These are phyloP conservation scores for Meira nashicola DNA, from an alignment of 1,284 basidiomycete genomes.

Conservation along the genomic window DNA sequence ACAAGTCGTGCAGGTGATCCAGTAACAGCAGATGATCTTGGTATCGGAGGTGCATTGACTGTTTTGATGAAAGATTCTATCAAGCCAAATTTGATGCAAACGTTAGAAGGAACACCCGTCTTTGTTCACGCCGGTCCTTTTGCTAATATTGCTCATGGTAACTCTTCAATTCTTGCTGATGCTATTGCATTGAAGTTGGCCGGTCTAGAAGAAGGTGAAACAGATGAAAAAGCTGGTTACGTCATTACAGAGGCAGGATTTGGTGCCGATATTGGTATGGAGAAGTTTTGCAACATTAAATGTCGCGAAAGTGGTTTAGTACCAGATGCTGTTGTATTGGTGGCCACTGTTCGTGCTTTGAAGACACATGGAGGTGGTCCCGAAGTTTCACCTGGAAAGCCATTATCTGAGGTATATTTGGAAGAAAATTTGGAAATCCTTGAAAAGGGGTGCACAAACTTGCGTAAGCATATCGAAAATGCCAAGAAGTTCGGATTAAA, in stretches of 20 bases:
- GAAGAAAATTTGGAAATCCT: constrained; percentile 88
- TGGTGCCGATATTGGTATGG: constrained; percentile 86
- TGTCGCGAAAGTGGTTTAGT: constrained; percentile 86
- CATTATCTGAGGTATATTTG: constrained; percentile 86
- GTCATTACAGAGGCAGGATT: constrained; percentile 98
- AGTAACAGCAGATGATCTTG: constrained; percentile 93
- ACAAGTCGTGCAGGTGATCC: constrained; percentile 85
- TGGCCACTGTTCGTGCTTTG: constrained; percentile 91
- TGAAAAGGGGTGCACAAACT: constrained; percentile 85
- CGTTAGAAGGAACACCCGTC: constrained; percentile 93
- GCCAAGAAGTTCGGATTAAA: constrained; percentile 93
- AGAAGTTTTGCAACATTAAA: constrained; percentile 98
- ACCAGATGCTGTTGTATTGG: constrained; percentile 90
- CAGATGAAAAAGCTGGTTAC: constrained; percentile 75
- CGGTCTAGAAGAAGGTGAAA: constrained; percentile 88
- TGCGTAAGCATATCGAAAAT: constrained; percentile 90
- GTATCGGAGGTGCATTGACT: constrained; percentile 89
- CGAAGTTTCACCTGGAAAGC: constrained; percentile 92
- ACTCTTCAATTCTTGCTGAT: constrained; percentile 96
- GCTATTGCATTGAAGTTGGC: constrained; percentile 93
- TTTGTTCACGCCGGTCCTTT: constrained; percentile 99
- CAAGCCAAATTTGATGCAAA: constrained; percentile 99
- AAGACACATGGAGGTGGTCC: constrained; percentile 99
- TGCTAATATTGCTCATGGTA: constrained; percentile 98
- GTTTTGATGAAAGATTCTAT: constrained; percentile 99